Base-by-base conservation (phyloP, 2,329 filamentous ascomycete genomes). In the Colletotrichum aenigma region DNA sequence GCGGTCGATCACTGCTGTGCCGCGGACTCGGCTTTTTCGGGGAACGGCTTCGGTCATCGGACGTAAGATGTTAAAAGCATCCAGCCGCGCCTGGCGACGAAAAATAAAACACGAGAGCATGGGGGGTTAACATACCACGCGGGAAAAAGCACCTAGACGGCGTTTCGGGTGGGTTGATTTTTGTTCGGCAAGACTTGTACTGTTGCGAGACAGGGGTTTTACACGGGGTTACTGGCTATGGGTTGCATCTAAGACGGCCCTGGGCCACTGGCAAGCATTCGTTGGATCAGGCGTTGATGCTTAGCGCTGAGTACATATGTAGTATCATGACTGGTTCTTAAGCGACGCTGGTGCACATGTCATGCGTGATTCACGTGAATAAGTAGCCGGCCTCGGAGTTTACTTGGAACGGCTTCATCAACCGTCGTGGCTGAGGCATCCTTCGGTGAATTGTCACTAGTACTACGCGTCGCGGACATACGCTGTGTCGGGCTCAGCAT, bases 21-120 rank as follows among this genome's bases (percentile, higher is more conserved):
- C 48, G 52, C 55, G 48, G 58, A 48, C 34, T 77, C 76, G 76
- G 76, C 34, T 26, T 64, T 74, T 61, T 69, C 65, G 55, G 52
- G 28, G 15, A 13, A 28, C 34, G 36, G 70, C 64, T 34, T 76
- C 60, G 65, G 70, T 28, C 58, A 56, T 74, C 74, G 74, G 74
- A 74, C 64, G 28, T 76, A 74, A 76, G 28, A 61, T 15, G 30
- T 18, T 36, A 32, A 55, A 55, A 68, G 28, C 28, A 16, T 24
- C 36, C 48, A 43, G 52, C 62, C 65, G 65, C 70, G 30, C 36
- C 24, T 34, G 56, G 64, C 58, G 64, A 64, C 43, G 24, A n/a
- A 52, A 68, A 43, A 66, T 71, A 21, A 61, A n/a, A 38, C 13
- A 52, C 13, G 28, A 55, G 48, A 30, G 38, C 68, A 71, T 71